phyloP scores from a whole-genome alignment of 768 basidiomycete species.

The Russula dissimulans region DNA sequence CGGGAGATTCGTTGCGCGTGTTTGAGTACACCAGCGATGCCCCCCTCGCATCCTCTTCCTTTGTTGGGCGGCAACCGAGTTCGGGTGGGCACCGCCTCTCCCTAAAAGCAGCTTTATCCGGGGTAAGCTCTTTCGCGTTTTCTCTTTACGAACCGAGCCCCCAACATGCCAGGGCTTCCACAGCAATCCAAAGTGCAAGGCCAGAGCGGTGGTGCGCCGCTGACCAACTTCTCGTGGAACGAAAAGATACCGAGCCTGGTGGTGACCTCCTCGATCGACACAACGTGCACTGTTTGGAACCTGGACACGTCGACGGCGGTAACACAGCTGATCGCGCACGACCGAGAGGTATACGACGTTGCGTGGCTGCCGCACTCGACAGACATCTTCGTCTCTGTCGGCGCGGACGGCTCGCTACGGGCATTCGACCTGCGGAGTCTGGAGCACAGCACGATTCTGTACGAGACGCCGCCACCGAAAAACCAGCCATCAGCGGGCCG shows the following conservation, averaged over 20 bases:
- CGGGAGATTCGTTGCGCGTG: constrained; percentile 85
- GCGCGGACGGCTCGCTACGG: constrained; percentile 91
- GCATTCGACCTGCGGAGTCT: constrained; percentile 94
- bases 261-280: constrained; percentile 97
- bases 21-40: constrained; percentile 81
- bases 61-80: constrained; percentile 58
- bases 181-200: constrained; percentile 88
- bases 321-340: constrained; percentile 96
- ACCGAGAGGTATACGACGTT: constrained; percentile 93
- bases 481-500: constrained; percentile 54
- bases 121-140: constrained; percentile 42
- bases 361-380: constrained; percentile 97
- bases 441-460: constrained; percentile 97
- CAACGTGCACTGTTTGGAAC: constrained; percentile 99
- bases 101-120: constrained; percentile 70
- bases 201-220: constrained; percentile 74
- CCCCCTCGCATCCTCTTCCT: constrained; percentile 45
- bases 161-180: not conserved
- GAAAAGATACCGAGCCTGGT: constrained; percentile 82
- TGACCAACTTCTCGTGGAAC: constrained; percentile 98
- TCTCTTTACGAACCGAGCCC: constrained; percentile 5
- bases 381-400: constrained; percentile 96
- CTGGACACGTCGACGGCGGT: constrained; percentile 88
- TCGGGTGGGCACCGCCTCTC: constrained; percentile 53
- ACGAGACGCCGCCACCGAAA: constrained; percentile 84